These are phyloP conservation scores for Terfezia boudieri DNA, from an alignment of 495 filamentous ascomycete genomes.

Conservation along the genomic window DNA sequence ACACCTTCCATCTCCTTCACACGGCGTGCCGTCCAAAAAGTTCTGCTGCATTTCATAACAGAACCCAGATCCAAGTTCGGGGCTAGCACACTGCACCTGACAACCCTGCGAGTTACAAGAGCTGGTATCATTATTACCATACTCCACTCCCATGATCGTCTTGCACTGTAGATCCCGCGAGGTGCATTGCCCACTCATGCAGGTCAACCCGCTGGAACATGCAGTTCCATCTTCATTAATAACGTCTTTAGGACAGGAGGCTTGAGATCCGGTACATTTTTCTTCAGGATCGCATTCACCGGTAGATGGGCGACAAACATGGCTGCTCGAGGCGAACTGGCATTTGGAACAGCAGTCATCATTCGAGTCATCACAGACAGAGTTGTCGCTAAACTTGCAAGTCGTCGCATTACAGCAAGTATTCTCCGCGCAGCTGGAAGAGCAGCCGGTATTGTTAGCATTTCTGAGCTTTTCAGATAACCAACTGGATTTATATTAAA, in stretches of 20 bases:
- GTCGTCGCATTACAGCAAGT: slow-evolving; percentile 66
- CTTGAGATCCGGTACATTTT: slow-evolving; percentile 48
- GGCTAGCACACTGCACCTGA: slow-evolving; percentile 49
- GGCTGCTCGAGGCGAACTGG: slow-evolving; percentile 41
- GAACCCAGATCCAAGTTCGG: slow-evolving; percentile 36
- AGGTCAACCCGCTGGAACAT: slow-evolving; percentile 35
- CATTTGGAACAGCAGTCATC: slow-evolving; percentile 62
- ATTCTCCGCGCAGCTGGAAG: slow-evolving; percentile 33
- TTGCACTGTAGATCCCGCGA: slow-evolving; percentile 79
- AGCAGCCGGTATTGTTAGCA: background rate
- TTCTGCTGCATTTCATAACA: slow-evolving; percentile 69
- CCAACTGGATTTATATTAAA: no score
- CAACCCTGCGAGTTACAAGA: slow-evolving; percentile 60
- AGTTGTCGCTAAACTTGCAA: slow-evolving; percentile 57
- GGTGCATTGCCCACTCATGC: slow-evolving; percentile 88
- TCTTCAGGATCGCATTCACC: slow-evolving; percentile 69
- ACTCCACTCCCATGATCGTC: slow-evolving; percentile 59
- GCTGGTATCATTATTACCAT: slow-evolving; percentile 52
- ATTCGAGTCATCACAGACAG: slow-evolving; percentile 42
- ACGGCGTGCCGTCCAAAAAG: slow-evolving; percentile 82
- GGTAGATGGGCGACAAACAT: slow-evolving; percentile 56
- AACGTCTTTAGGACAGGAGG: slow-evolving; percentile 50
- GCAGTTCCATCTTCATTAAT: slow-evolving; percentile 49
- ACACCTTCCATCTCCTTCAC: slow-evolving; percentile 61
- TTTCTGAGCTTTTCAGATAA: no score